Evolutionary conservation across 2,329 filamentous ascomycete genomes (phyloP).

Genomic region (Tolypocladium pustulatum): DNA sequence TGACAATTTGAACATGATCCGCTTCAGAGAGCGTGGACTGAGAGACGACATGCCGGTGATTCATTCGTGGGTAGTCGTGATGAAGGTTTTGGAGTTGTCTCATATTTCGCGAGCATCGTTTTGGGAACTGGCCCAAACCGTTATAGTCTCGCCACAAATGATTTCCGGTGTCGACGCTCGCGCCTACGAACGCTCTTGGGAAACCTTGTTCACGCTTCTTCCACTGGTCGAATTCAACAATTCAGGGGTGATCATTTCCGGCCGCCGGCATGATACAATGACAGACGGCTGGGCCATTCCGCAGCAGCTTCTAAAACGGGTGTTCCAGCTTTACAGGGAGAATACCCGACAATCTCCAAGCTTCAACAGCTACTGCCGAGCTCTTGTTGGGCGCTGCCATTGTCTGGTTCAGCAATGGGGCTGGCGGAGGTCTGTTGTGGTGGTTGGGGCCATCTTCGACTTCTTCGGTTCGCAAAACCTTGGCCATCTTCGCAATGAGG

Average conservation of each 20-base stretch:
- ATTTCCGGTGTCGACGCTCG: conserved; percentile 30
- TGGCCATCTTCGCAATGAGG: conserved; percentile 53
- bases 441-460: conserved; percentile 54
- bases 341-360: conserved; percentile 44
- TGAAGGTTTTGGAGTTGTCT: conserved; percentile 40
- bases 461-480: conserved; percentile 56
- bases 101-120: conserved; percentile 43
- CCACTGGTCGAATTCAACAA: conserved; percentile 51
- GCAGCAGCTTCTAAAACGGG: conserved; percentile 43
- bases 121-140: conserved; percentile 45
- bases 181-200: conserved; percentile 47
- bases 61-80: conserved; percentile 49
- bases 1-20: conserved; percentile 31
- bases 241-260: conserved; percentile 33
- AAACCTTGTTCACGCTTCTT: conserved; percentile 47
- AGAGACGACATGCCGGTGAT: conserved; percentile 30
- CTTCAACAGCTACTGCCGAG: conserved; percentile 56
- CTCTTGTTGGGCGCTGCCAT: conserved; percentile 49
- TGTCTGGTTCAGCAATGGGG: conserved; percentile 55
- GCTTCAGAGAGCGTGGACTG: conserved; percentile 41
- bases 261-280: conserved; percentile 15
- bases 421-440: conserved; percentile 46
- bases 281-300: conserved; percentile 51
- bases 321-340: conserved; percentile 48
- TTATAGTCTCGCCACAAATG: conserved; percentile 25